Evolutionary conservation across 2,329 filamentous ascomycete genomes (phyloP), one percentile per base, ranked within the genome.

Genomic region (Scopulariopsis brevicaulis): DNA sequence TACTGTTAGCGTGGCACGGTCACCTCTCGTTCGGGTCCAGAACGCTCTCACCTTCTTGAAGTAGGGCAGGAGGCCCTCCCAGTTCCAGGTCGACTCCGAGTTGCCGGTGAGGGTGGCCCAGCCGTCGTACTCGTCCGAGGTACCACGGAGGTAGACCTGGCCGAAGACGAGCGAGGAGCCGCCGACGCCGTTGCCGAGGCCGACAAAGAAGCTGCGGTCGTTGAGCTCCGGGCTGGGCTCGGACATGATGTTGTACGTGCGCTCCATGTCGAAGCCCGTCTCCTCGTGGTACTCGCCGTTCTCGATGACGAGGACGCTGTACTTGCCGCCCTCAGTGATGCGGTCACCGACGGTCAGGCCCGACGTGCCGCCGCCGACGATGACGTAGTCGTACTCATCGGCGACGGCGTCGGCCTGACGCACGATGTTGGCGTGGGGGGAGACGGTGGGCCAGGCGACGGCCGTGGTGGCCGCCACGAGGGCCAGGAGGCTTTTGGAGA

Each of bases 321-420:
- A 54, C 56, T 54, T 58, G 24, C 56, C 56, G 37, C 15, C 53
- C 56, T 54, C 56, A 4, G 52, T 54, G 50, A 58, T 28, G 56
- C 56, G 51, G 35, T 58, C 51, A 14, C 40, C 56, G 35, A 58
- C 56, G 6, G 52, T 54, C 32, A 58, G 56, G 20, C 51, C 56
- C n/a, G 56, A 58, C 3, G 69, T 67, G 14, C 69, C 69, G 25
- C 69, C 68, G 7, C 69, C 68, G 2, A 69, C 65, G 32, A 69
- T 62, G 22, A 68, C 60, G 56, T 69, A 69, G 58, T 70, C 59
- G 51, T 58, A 58, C 56, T 58, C 56, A 3, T 51, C 51, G 51
- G 56, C 34, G 4, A 58, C 37, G 24, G 53, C 51, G 15, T 58
- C 56, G 18, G 51, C 56, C n/a, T 48, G 56, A 20, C n/a, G 53